A percentile compares a stretch with the other conserved stretches of the same genome.
Conservation (phyloP, 768 basidiomycete genomes). For the Lactarius quietus region DNA sequence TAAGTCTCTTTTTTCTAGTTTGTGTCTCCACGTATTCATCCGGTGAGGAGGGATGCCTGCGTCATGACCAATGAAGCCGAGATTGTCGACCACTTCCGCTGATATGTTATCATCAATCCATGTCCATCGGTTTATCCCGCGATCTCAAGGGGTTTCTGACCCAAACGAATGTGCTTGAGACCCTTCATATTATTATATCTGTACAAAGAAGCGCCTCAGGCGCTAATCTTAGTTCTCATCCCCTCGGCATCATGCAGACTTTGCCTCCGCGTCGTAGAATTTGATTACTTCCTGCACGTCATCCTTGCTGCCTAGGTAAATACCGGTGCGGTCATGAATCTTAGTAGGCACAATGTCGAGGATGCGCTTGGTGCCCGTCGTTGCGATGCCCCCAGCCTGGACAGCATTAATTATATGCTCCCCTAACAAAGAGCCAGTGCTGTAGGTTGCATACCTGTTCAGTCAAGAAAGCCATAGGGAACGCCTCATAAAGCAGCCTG, state of each 20-base stretch:
- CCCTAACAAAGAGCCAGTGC: slow-evolving; percentile 10
- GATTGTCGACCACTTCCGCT: slow-evolving; percentile 53
- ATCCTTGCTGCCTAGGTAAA: slow-evolving; percentile 91
- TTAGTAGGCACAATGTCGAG: slow-evolving; percentile 82
- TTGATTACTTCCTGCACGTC: slow-evolving; percentile 89
- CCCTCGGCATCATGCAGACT: slow-evolving; percentile 12
- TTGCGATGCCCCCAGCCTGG: slow-evolving; percentile 94
- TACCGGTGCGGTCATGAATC: slow-evolving; percentile 90
- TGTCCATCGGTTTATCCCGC: background rate
- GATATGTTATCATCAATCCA: slow-evolving; percentile 7
- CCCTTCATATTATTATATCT: background rate
- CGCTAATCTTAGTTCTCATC: slow-evolving; percentile 3
- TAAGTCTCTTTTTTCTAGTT: slow-evolving; percentile 46
- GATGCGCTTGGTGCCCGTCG: slow-evolving; percentile 91
- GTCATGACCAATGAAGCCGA: slow-evolving; percentile 87
- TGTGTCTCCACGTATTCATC: slow-evolving; percentile 77
- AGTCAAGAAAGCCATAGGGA: slow-evolving; percentile 94
- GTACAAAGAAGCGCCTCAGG: background rate
- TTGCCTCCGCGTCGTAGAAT: slow-evolving; percentile 57
- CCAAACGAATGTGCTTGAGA: background rate
- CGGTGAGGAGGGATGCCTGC: slow-evolving; percentile 69
- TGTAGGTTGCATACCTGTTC: slow-evolving; percentile 63
- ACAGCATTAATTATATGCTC: slow-evolving; percentile 24
- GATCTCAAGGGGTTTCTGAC: background rate
- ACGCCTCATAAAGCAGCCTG: slow-evolving; percentile 92